A percentile compares a stretch with the other conserved stretches of the same genome.
Evolutionary conservation across 2,329 filamentous ascomycete genomes (phyloP).

Genomic region (Fonsecaea pedrosoi): DNA sequence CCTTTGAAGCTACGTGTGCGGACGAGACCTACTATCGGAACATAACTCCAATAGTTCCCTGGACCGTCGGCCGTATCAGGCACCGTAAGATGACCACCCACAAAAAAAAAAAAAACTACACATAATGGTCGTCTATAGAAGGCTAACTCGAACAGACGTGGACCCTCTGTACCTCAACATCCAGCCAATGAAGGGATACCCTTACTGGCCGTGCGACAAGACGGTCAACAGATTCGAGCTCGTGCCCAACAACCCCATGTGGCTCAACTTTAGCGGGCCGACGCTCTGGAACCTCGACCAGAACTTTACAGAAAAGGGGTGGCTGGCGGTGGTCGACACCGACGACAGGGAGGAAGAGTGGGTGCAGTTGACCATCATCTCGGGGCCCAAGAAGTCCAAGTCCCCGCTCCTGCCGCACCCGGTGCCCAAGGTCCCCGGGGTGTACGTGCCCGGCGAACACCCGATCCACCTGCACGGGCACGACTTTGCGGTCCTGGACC

Average conservation of each 20-base stretch:
- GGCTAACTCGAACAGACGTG: slow-evolving; percentile 2
- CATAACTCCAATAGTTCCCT: slow-evolving; percentile 24
- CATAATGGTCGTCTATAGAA: neutral
- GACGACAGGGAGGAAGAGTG: neutral
- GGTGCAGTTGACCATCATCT: slow-evolving; percentile 13
- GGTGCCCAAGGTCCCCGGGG: slow-evolving; percentile 9
- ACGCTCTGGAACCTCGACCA: slow-evolving; percentile 10
- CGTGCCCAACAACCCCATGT: slow-evolving; percentile 14
- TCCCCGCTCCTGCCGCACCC: slow-evolving; percentile 9
- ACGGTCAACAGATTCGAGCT: slow-evolving; percentile 3
- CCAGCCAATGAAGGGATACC: neutral
- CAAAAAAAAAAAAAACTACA: neutral
- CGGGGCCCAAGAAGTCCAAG: neutral
- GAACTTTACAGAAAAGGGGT: neutral
- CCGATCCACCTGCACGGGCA: slow-evolving; percentile 74
- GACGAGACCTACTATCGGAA: slow-evolving; percentile 20
- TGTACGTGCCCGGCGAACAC: slow-evolving; percentile 47
- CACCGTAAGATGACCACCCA: neutral
- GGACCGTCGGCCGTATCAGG: slow-evolving; percentile 13
- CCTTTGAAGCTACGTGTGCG: slow-evolving; percentile 44
- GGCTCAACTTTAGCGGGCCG: slow-evolving; percentile 13
- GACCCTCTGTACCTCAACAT: slow-evolving; percentile 6
- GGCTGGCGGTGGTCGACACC: slow-evolving; percentile 9
- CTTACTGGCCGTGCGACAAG: neutral
- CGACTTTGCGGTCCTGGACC: slow-evolving; percentile 70